These are phyloP conservation scores for Podospora pseudoanserina DNA, from an alignment of 495 filamentous ascomycete species.

Conservation along the genomic window DNA sequence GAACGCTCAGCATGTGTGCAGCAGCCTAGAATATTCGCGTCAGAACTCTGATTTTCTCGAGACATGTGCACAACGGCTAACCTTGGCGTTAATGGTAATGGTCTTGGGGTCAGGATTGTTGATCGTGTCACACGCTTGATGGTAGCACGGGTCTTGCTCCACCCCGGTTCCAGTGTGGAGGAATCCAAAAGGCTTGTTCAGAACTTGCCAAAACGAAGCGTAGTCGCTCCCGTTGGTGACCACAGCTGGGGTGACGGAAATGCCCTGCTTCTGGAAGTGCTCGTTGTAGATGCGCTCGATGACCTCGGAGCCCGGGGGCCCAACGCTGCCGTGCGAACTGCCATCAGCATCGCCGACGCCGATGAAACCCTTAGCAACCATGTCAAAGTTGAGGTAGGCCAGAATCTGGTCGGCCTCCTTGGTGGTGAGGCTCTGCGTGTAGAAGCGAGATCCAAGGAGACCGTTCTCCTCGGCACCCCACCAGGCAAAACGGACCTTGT, in stretches of 20 bases:
- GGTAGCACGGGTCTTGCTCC: slow-evolving; percentile 44
- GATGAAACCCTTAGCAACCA: slow-evolving; percentile 38
- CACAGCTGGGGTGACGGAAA: slow-evolving; percentile 32
- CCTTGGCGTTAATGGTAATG: slow-evolving; percentile 39
- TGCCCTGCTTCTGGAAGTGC: slow-evolving; percentile 31
- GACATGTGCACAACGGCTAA: slow-evolving; percentile 1
- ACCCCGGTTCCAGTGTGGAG: slow-evolving; percentile 41
- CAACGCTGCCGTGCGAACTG: slow-evolving; percentile 30
- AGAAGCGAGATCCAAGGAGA: slow-evolving; percentile 41
- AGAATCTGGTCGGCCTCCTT: slow-evolving; percentile 38
- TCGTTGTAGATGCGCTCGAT: slow-evolving; percentile 40
- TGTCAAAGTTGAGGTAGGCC: slow-evolving; percentile 48
- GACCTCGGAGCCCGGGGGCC: slow-evolving; percentile 35
- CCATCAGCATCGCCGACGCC: slow-evolving; percentile 44
- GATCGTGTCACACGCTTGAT: slow-evolving; percentile 42
- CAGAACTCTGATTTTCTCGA: not conserved
- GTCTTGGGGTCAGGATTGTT: slow-evolving; percentile 40
- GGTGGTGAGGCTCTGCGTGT: slow-evolving; percentile 33
- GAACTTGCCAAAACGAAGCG: slow-evolving; percentile 40
- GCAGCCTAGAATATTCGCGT: slow-evolving; percentile 25
- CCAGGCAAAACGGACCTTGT: slow-evolving; percentile 45
- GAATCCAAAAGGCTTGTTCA: slow-evolving; percentile 48
- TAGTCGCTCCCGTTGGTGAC: slow-evolving; percentile 45
- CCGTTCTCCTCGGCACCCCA: slow-evolving; percentile 47
- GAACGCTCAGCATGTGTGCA: slow-evolving; percentile 38